A percentile compares a stretch with the other conserved stretches of the same genome.
Conservation (phyloP, 352 stramenopile species). For the Pseudoperonospora humuli region DNA sequence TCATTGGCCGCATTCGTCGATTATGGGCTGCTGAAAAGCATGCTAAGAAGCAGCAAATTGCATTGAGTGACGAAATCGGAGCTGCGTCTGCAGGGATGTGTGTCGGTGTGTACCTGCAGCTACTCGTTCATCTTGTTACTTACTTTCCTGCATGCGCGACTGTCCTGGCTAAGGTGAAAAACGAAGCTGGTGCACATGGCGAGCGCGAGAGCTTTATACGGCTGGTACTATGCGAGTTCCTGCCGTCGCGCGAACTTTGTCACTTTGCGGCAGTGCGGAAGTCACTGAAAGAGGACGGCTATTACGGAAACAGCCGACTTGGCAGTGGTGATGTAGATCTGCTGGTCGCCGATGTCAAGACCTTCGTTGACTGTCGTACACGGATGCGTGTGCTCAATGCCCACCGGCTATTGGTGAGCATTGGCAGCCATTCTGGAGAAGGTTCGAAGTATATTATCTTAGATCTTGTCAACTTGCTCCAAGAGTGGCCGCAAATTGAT, state of each 20-base stretch:
- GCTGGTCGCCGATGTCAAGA: constrained; percentile 25
- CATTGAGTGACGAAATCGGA: constrained; percentile 5
- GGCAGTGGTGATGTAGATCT: constrained; percentile 22
- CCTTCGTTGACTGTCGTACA: constrained; percentile 36
- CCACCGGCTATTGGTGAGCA: constrained; percentile 55
- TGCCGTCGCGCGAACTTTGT: constrained; percentile 68
- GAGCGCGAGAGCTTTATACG: constrained; percentile 38
- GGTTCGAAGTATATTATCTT: constrained; percentile 67
- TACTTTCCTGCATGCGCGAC: constrained; percentile 61
- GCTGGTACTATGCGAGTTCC: constrained; percentile 54
- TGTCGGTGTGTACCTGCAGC: constrained; percentile 57
- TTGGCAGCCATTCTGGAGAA: constrained; percentile 68
- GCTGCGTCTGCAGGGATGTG: constrained; percentile 24
- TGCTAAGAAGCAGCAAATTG: constrained; percentile 10
- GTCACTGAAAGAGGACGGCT: constrained; percentile 43
- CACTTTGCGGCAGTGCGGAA: constrained; percentile 47
- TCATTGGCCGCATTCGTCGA: constrained; percentile 46
- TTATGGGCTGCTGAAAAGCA: constrained; percentile 54
- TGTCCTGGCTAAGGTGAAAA: constrained; percentile 52
- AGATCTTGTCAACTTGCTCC: constrained; percentile 64
- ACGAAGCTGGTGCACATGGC: constrained; percentile 15
- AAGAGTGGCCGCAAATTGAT: constrained; percentile 42
- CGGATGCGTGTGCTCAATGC: constrained; percentile 53
- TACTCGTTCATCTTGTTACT: constrained; percentile 68
- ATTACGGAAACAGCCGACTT: constrained; percentile 33